Percentiles rank a stretch among this genome's conserved stretches.
These are phyloP conservation scores for Persicaria tinctoria DNA, from an alignment of 148 eudicot species.

Conservation along the genomic window DNA sequence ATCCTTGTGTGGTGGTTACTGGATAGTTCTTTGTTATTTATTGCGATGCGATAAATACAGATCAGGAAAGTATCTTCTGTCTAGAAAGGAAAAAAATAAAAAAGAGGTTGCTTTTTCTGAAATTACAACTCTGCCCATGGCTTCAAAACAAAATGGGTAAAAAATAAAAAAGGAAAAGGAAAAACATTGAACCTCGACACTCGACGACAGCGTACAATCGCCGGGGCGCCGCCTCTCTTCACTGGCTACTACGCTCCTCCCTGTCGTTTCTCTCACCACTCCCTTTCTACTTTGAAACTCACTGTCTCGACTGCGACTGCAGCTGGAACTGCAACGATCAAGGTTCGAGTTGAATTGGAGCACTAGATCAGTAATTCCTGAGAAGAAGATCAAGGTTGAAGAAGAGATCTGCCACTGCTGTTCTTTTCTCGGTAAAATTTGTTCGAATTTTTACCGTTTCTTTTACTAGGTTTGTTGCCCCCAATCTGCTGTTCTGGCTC, in stretches of 20 bases:
- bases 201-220: not conserved
- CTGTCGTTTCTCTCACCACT: not conserved
- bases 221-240: constrained; percentile 10
- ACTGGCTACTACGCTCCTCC: not conserved
- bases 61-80: no score
- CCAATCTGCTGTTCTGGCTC: not conserved
- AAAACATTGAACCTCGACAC: not conserved
- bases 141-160: not conserved
- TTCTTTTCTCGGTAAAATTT: not conserved
- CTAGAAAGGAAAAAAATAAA: no score
- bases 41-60: no score
- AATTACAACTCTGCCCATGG: no score
- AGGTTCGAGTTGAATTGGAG: not conserved
- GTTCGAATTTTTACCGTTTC: not conserved
- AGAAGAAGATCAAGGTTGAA: not conserved
- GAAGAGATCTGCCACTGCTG: not conserved
- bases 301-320: not conserved
- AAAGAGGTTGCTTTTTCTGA: no score
- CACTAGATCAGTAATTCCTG: not conserved
- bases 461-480: not conserved
- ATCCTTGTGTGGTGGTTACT: no score
- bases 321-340: not conserved
- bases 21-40: no score
- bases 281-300: not conserved
- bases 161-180: not conserved